Evolutionary conservation across 2,329 filamentous ascomycete species (phyloP).

Genomic region (Huntiella moniliformis): DNA sequence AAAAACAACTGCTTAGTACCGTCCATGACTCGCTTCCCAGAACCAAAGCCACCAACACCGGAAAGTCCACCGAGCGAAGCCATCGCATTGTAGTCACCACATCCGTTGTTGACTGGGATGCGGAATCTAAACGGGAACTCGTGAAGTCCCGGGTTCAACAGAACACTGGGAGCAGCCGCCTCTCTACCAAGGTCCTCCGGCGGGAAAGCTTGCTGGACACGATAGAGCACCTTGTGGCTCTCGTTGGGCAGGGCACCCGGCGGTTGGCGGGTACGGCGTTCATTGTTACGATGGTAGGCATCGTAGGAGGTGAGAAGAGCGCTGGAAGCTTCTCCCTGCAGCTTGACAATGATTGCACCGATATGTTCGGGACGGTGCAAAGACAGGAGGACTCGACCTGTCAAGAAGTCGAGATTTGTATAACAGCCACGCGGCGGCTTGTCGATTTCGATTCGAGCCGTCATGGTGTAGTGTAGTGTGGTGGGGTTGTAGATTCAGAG

Average conservation of each 20-base stretch:
- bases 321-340: constrained; percentile 62
- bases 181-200: constrained; percentile 27
- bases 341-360: constrained; percentile 59
- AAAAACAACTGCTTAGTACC: constrained; percentile 43
- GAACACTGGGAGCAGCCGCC: constrained; percentile 29
- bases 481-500: not conserved
- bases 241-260: constrained; percentile 24
- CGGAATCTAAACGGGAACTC: constrained; percentile 66
- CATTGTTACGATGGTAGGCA: constrained; percentile 7
- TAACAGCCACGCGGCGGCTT: constrained; percentile 46
- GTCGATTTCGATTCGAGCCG: constrained; percentile 47
- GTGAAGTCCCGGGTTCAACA: constrained; percentile 50
- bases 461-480: constrained; percentile 27
- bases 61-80: constrained; percentile 33
- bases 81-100: constrained; percentile 35
- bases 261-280: constrained; percentile 6
- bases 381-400: constrained; percentile 37
- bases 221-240: constrained; percentile 59
- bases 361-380: constrained; percentile 50
- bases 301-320: constrained; percentile 33
- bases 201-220: constrained; percentile 54
- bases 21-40: constrained; percentile 40
- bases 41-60: constrained; percentile 32
- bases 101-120: constrained; percentile 58
- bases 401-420: constrained; percentile 61